Evolutionary conservation across 352 stramenopile species (phyloP).

Genomic region (Phytophthora sojae): DNA sequence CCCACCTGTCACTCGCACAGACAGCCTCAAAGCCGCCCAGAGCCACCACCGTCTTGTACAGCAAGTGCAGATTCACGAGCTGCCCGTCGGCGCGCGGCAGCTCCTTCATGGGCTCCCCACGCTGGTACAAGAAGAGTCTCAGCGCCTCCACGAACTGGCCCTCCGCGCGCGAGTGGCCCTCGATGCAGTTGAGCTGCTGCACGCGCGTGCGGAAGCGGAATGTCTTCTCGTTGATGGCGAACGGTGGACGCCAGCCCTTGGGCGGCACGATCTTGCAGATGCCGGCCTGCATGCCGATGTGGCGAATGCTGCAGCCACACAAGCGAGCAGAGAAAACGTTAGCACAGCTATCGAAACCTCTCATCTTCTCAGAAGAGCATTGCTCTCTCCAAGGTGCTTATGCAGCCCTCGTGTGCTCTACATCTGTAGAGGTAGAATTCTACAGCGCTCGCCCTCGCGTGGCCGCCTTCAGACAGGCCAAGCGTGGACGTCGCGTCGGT

Average conservation of each 20-base stretch:
- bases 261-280: constrained; percentile 99
- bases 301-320: constrained; percentile 68
- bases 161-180: constrained; percentile 81
- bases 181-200: constrained; percentile 95
- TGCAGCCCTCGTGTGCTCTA: neutral
- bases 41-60: constrained; percentile 73
- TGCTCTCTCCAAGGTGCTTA: neutral
- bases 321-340: constrained; percentile 1
- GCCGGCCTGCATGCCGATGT: constrained; percentile 93
- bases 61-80: constrained; percentile 69
- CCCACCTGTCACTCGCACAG: constrained; percentile 46
- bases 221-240: constrained; percentile 86
- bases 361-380: constrained; percentile 1
- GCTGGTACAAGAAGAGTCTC: constrained; percentile 85
- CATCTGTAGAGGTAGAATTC: neutral
- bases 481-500: constrained; percentile 14
- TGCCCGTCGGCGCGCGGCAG: constrained; percentile 76
- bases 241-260: constrained; percentile 92
- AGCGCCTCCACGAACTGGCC: constrained; percentile 83
- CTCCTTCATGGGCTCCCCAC: constrained; percentile 80
- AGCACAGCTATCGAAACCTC: neutral
- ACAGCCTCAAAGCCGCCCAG: constrained; percentile 64
- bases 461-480: constrained; percentile 6
- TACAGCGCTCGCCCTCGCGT: neutral
- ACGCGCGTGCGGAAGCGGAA: constrained; percentile 95